A percentile compares a stretch with the other conserved stretches of the same genome.
These are phyloP conservation scores for Trichoderma sp. DNA, from an alignment of 2,329 filamentous ascomycete genomes.

Conservation along the genomic window DNA sequence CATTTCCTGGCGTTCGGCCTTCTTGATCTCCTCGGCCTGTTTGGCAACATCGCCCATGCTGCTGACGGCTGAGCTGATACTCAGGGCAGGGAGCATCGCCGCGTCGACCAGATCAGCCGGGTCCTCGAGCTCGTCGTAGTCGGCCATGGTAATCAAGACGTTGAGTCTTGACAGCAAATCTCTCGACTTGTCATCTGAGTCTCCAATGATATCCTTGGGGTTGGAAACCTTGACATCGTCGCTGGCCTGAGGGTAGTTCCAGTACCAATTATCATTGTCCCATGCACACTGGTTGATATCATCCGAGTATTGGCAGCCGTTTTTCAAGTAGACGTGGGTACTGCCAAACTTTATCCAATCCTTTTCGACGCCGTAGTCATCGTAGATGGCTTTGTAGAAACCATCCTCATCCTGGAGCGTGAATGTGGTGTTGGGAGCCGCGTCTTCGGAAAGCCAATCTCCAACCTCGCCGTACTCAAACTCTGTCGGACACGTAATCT, in stretches of 20 bases:
- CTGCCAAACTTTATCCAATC: conserved; percentile 27
- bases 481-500: background rate
- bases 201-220: conserved; percentile 30
- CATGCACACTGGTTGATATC: conserved; percentile 24
- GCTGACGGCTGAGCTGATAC: conserved; percentile 30
- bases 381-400: conserved; percentile 28
- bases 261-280: conserved; percentile 23
- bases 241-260: conserved; percentile 20
- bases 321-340: conserved; percentile 5
- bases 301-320: conserved; percentile 26
- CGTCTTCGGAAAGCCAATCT: background rate
- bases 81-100: conserved; percentile 29
- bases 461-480: background rate
- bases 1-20: conserved; percentile 28
- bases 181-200: conserved; percentile 21
- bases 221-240: conserved; percentile 26
- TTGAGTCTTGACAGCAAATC: conserved; percentile 19
- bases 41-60: conserved; percentile 34
- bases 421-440: conserved; percentile 26
- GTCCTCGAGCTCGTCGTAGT: background rate
- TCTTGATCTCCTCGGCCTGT: conserved; percentile 31
- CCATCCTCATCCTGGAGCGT: conserved; percentile 27
- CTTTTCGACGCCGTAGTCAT: conserved; percentile 27
- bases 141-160: background rate
- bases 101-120: conserved; percentile 25